Evolutionary conservation across 192 early-diverging fungal genomes (phyloP).

Genomic region (Glomus cerebriforme): DNA sequence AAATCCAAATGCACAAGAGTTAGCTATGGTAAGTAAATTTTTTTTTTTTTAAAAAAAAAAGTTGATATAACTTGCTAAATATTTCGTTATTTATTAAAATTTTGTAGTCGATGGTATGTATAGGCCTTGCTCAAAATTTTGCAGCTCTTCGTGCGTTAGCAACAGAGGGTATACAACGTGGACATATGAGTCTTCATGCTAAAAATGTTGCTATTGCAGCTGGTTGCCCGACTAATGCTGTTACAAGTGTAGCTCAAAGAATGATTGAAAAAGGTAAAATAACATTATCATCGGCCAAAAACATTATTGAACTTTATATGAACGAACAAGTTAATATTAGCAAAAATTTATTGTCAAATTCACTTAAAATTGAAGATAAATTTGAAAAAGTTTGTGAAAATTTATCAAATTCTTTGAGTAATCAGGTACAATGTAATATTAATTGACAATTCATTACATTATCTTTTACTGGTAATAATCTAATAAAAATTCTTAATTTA

Average conservation of each 20-base stretch:
- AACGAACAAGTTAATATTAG: background rate
- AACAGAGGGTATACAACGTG: conserved; percentile 76
- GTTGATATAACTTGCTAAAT: background rate
- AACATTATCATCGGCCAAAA: conserved; percentile 53
- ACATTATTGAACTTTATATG: background rate
- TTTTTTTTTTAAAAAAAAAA: background rate
- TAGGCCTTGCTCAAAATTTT: conserved; percentile 81
- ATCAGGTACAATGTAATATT: too few species aligned
- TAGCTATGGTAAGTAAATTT: conserved; percentile 52
- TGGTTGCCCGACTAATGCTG: conserved; percentile 65
- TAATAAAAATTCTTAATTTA: too few species aligned
- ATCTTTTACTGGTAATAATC: too few species aligned
- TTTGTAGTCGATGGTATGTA: conserved; percentile 57
- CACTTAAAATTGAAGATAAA: too few species aligned
- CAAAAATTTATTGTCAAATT: too few species aligned
- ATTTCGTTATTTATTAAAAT: background rate
- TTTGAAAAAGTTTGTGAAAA: too few species aligned
- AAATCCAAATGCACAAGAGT: conserved; percentile 60
- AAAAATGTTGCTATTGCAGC: conserved; percentile 69
- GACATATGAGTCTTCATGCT: conserved; percentile 68
- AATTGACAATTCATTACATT: too few species aligned
- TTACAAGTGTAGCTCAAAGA: conserved; percentile 64
- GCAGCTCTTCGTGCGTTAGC: conserved; percentile 70
- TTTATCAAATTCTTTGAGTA: too few species aligned
- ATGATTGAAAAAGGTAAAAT: conserved; percentile 72